These are phyloP conservation scores for Ogataea dorogensis DNA, from an alignment of 805 yeast genomes.

Conservation along the genomic window DNA sequence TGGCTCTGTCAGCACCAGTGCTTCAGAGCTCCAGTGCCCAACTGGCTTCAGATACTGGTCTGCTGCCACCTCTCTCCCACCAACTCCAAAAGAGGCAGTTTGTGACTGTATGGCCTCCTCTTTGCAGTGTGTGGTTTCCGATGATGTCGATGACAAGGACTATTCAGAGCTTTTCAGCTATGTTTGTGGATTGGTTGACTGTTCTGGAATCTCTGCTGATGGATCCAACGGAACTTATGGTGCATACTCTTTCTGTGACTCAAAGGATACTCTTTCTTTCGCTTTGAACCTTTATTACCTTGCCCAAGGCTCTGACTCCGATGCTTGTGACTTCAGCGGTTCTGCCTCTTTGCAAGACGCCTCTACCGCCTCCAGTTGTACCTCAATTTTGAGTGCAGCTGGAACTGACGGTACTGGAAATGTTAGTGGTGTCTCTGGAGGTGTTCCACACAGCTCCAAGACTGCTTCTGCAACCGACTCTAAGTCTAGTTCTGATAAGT, in stretches of 20 bases:
- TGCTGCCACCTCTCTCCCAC: conserved; percentile 70
- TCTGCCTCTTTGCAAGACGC: conserved; percentile 54
- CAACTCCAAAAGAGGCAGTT: conserved; percentile 64
- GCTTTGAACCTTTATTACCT: conserved; percentile 64
- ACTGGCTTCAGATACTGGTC: conserved; percentile 55
- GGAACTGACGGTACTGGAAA: conserved; percentile 70
- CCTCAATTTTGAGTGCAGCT: conserved; percentile 58
- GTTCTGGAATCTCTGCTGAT: conserved; percentile 60
- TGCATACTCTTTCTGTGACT: conserved; percentile 67
- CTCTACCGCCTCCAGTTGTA: conserved; percentile 52
- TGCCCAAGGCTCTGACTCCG: conserved; percentile 38
- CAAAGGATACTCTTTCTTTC: conserved; percentile 63
- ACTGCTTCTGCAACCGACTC: conserved; percentile 26
- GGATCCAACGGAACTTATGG: conserved; percentile 71
- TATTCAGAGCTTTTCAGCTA: conserved; percentile 57
- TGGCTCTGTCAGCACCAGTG: conserved; percentile 40
- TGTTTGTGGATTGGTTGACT: conserved; percentile 55
- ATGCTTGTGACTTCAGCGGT: conserved; percentile 70
- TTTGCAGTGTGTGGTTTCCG: conserved; percentile 58
- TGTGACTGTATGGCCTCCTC: conserved; percentile 64
- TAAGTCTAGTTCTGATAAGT: conserved; percentile 24
- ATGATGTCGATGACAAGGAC: conserved; percentile 51
- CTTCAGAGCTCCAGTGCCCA: conserved; percentile 59
- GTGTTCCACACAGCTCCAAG: not conserved
- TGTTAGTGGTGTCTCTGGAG: conserved; percentile 52